Base-by-base conservation (phyloP, 1,139 yeast species). In the Yamadazyma oceani region DNA sequence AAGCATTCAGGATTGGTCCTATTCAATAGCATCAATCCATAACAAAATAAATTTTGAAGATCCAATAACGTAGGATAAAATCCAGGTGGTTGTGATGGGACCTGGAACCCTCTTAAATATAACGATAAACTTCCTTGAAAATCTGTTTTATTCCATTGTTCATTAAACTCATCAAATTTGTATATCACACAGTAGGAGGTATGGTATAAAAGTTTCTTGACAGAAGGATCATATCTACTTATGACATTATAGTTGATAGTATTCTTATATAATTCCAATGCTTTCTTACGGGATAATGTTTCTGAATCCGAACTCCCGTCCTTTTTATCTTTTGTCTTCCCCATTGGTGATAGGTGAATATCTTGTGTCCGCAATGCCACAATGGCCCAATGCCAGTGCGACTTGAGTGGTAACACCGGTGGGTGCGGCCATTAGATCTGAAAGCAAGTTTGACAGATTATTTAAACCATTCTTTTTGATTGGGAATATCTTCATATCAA, bases 181-280 rank as follows among this genome's bases (percentile, higher is more conserved):
- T 87, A 87, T n/a, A 85, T 72, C 36, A 84, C 90, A 53, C 89
- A 81, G 50, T 89, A 92, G 6, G 96, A 81, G 1, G 96, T 70
- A 54, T 82, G 78, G 58, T 82, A 77, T 48, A 86, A 60, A 31
- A 90, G 68, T 55, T 85, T 90, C 40, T 85, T 83, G 34, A 87
- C 76, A 42, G 75, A 71, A 0, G 95, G 89, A 55, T 90, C 97
- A 57, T 89, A 90, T 41, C 92, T 74, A 26, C 84, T 78, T 27
- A 90, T 80, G 29, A 90, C 96, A 51, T 85, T 82, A 63, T 78
- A 84, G 50, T 90, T 88, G 45, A 86, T 68, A 0, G 89, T 82
- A 47, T 78, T 81, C 36, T 82, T 71, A 53, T 80, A 84, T 27
- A 84, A 72, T 38, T 80, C 84, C 38, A 76, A 54, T 1, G 75